Base-by-base conservation (phyloP, 208 protist species). In the Acanthamoeba castellanii region DNA sequence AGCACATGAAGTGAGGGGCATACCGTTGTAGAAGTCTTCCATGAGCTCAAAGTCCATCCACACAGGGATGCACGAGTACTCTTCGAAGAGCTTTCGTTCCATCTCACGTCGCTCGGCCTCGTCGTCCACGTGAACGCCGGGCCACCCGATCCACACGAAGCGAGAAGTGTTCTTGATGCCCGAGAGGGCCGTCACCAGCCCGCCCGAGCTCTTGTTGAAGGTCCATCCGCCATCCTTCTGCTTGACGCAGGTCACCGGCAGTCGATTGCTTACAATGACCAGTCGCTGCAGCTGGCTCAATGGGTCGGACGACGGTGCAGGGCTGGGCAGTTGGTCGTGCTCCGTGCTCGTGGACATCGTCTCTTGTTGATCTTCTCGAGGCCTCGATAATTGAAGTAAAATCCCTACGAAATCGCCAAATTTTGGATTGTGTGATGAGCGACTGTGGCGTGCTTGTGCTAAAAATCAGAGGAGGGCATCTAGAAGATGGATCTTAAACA, bases 81-180 rank as follows among this genome's bases (percentile, higher is more conserved):
- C 76, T 22, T 96, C 92, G 16, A 87, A 37, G 7, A 96, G 92
- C 22, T 93, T n/a, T 14, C 94, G 52, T 22, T 93, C 93, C 52
- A 96, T 72, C 85, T 92, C 85, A 1, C 81, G 45, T 32, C 88
- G 55, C 16, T 90, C n/a, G 34, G 95, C 94, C n/a, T 93, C 94
- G 32, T 95, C 64, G 9, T 94, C 94, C 27, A 96, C 95, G 47
- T 95, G 85, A 27, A 84, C 22, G 14, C 96, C 96, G 3, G 95
- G 94, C 96, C 96, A 96, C 22, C 96, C 96, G 0, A 96, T 95
- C 96, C 96, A 96, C 3, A 96, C 66, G 18, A 96, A 96, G 87
- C 78, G 89, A 20, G 76, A 91, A 9, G 55, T 94, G 87, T 94
- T 93, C 50, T 87, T 87, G 9, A 95, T 57, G 22, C 96, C 92